Evolutionary conservation across 1,284 basidiomycete genomes (phyloP).

Genomic region (Trametes sp.): DNA sequence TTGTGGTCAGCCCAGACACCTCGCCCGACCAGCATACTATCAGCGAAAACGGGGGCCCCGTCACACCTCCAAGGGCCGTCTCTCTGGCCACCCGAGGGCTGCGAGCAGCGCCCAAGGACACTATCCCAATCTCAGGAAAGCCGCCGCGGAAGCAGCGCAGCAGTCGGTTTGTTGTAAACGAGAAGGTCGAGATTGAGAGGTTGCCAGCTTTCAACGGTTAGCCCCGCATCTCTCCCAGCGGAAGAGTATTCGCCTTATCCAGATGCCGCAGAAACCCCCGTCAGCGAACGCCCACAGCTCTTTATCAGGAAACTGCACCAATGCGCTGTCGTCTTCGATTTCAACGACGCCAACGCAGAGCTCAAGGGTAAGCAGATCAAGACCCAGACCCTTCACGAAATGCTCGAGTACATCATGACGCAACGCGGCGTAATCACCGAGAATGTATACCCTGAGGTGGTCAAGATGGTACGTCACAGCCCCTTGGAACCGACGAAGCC

Average conservation of each 20-base stretch:
- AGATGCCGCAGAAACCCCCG: conserved; percentile 78
- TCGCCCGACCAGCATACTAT: conserved; percentile 41
- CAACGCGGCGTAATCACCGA: conserved; percentile 98
- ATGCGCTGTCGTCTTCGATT: conserved; percentile 97
- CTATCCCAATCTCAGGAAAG: conserved; percentile 93
- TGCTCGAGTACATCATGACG: conserved; percentile 99
- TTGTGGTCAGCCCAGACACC: conserved; percentile 87
- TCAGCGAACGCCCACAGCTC: conserved; percentile 87
- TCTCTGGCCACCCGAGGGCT: conserved; percentile 64
- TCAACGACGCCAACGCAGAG: conserved; percentile 97
- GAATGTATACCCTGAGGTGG: conserved; percentile 98
- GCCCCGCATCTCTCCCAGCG: conserved; percentile 43
- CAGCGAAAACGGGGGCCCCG: conserved; percentile 55
- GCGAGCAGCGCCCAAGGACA: conserved; percentile 77
- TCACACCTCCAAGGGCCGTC: conserved; percentile 67
- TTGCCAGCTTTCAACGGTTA: conserved; percentile 92
- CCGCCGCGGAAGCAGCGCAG: conserved; percentile 96
- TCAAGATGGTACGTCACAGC: conserved; percentile 84
- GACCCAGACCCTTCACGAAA: conserved; percentile 96
- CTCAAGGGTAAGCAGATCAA: conserved; percentile 99
- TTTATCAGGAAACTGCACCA: conserved; percentile 97
- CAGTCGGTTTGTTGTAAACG: conserved; percentile 95
- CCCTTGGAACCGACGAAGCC: conserved; percentile 2
- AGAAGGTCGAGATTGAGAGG: conserved; percentile 96
- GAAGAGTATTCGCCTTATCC: conserved; percentile 13